Conservation (phyloP, 2,329 filamentous ascomycete genomes). For the Aspergillus vadensis region DNA sequence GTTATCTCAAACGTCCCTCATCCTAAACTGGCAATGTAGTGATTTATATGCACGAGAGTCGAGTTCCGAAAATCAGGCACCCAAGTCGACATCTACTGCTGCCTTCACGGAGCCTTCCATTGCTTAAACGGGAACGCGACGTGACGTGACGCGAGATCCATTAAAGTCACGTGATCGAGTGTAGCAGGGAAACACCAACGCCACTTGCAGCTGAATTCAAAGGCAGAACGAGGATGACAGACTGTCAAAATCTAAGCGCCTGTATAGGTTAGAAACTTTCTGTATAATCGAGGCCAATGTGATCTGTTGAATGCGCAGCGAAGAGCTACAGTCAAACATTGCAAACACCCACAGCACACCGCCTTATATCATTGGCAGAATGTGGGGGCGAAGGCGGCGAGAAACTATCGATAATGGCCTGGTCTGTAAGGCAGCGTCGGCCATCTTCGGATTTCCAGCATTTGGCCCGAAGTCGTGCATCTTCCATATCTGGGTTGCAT, state of each 20-base stretch:
- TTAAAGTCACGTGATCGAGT: constrained; percentile 19
- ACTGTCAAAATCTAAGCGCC: too few relatives aligned
- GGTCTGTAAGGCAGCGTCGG: neutral
- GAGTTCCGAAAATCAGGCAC: constrained; percentile 2
- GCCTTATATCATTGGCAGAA: constrained; percentile 30
- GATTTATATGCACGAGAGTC: neutral
- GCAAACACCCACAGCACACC: constrained; percentile 18
- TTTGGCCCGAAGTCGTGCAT: neutral
- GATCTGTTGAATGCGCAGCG: too few relatives aligned
- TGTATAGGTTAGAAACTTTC: neutral
- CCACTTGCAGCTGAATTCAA: neutral
- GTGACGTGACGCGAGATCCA: constrained; percentile 26
- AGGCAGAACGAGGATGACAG: neutral
- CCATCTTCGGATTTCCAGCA: neutral
- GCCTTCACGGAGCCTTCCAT: constrained; percentile 3
- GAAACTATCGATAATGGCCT: constrained; percentile 7
- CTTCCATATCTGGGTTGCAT: neutral
- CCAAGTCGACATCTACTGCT: constrained; percentile 1
- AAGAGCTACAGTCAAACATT: neutral
- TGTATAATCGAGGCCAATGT: neutral
- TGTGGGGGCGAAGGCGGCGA: constrained; percentile 17
- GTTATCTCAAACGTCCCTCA: constrained; percentile 10
- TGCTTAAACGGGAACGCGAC: constrained; percentile 16
- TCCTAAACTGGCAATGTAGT: neutral
- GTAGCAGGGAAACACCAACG: neutral